phyloP scores from a whole-genome alignment of 140 eudicot species.

The Anethum foeniculum region DNA sequence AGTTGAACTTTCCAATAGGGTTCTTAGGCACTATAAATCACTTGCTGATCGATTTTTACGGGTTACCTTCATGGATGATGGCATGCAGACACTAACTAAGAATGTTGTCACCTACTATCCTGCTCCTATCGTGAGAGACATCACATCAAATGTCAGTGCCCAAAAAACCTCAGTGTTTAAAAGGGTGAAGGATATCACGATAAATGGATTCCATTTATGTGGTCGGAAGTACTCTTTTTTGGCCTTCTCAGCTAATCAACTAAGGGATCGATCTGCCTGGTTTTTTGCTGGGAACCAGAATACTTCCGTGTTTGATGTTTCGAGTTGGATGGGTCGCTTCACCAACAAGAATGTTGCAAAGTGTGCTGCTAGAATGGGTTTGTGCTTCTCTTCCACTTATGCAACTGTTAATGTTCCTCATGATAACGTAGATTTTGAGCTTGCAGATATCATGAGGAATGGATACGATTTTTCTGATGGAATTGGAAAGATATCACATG shows the following conservation, averaged over 20 bases:
- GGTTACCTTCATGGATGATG: constrained; percentile 93
- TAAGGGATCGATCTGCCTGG: constrained; percentile 95
- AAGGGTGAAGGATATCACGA: constrained; percentile 44
- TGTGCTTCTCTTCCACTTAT: constrained; percentile 86
- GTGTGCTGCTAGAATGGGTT: constrained; percentile 93
- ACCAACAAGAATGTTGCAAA: constrained; percentile 45
- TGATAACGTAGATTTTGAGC: constrained; percentile 24
- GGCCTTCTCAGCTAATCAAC: constrained; percentile 87
- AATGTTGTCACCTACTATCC: constrained; percentile 54
- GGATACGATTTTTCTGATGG: constrained; percentile 74
- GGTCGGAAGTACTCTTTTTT: constrained; percentile 72
- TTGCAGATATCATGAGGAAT: constrained; percentile 51
- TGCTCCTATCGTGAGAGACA: constrained; percentile 52
- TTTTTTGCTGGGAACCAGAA: constrained; percentile 71
- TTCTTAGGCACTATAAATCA: constrained; percentile 51
- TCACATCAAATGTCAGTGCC: constrained; percentile 25
- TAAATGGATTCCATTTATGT: constrained; percentile 56
- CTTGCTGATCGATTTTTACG: constrained; percentile 73
- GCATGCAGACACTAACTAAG: constrained; percentile 61
- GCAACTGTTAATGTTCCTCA: constrained; percentile 78
- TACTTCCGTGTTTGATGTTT: constrained; percentile 25
- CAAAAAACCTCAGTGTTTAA: constrained; percentile 65
- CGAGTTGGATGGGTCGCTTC: constrained; percentile 70
- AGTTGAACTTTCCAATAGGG: constrained; percentile 80
- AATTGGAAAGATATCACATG: constrained; percentile 65